These are phyloP conservation scores for Chaetomiaceae sp. DNA, from an alignment of 2,329 filamentous ascomycete genomes.

Conservation along the genomic window DNA sequence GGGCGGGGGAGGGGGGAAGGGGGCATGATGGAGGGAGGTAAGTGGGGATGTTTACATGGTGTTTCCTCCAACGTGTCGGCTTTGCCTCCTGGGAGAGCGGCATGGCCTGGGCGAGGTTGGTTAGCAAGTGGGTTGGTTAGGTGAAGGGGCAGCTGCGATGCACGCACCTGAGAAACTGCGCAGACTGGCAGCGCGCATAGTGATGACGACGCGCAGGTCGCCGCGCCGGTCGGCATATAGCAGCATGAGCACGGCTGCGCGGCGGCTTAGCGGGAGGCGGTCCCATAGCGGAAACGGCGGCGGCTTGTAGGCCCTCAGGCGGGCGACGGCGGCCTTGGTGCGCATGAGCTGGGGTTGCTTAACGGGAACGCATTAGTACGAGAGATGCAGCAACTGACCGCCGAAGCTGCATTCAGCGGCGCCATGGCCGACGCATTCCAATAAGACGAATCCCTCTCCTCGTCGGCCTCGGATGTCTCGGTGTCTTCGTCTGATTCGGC, in stretches of 20 bases:
- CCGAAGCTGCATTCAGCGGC: conserved; percentile 49
- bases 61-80: conserved; percentile 55
- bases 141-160: neutral
- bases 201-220: conserved; percentile 68
- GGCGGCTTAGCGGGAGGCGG: conserved; percentile 56
- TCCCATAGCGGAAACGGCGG: conserved; percentile 61
- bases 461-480: neutral
- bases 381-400: conserved; percentile 40
- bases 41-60: conserved; percentile 45
- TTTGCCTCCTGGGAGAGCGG: conserved; percentile 79
- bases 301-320: conserved; percentile 57
- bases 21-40: too few species aligned
- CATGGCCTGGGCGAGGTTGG: conserved; percentile 53
- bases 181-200: conserved; percentile 61
- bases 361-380: neutral
- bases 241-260: conserved; percentile 83
- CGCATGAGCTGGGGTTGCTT: conserved; percentile 14
- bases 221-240: conserved; percentile 81
- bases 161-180: conserved; percentile 60
- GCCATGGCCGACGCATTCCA: conserved; percentile 57
- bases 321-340: conserved; percentile 52
- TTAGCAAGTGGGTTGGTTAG: neutral
- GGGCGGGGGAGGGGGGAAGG: neutral
- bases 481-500: neutral
- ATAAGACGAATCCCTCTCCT: conserved; percentile 43